A percentile compares a stretch with the other conserved stretches of the same genome.
Evolutionary conservation across 2,329 filamentous ascomycete genomes (phyloP).

Genomic region (Talaromyces sp.): DNA sequence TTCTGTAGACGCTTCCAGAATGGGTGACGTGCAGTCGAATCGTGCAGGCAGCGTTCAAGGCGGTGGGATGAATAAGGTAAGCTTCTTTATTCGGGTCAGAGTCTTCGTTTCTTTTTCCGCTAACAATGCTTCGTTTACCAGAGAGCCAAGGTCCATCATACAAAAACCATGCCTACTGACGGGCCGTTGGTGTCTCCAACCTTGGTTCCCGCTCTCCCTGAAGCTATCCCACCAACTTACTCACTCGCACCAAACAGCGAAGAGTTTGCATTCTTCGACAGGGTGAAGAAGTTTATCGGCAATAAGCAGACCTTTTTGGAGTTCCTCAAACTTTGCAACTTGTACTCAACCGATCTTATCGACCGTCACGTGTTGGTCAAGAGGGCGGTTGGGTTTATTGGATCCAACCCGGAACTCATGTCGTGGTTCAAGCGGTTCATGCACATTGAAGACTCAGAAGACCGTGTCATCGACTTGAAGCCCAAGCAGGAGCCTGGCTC

Average conservation of each 20-base stretch:
- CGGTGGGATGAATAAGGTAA: conserved; percentile 49
- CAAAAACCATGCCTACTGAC: conserved; percentile 55
- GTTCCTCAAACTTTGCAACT: conserved; percentile 93
- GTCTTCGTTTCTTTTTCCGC: background rate
- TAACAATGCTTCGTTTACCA: conserved; percentile 41
- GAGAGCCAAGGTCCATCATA: conserved; percentile 70
- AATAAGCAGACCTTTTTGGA: conserved; percentile 92
- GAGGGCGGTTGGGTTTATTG: conserved; percentile 80
- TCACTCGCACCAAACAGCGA: conserved; percentile 72
- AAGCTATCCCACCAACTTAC: conserved; percentile 73
- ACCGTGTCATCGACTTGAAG: conserved; percentile 73
- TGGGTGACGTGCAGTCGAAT: conserved; percentile 29
- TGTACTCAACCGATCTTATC: conserved; percentile 90
- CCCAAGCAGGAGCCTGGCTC: conserved; percentile 68
- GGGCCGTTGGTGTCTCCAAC: conserved; percentile 70
- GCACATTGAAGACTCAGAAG: conserved; percentile 64
- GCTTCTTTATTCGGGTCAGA: conserved; percentile 15
- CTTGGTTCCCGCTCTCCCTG: conserved; percentile 79
- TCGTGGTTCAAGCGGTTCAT: conserved; percentile 82
- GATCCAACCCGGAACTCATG: conserved; percentile 83
- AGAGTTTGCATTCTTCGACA: conserved; percentile 90
- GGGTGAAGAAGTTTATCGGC: conserved; percentile 90
- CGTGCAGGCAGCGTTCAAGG: conserved; percentile 33
- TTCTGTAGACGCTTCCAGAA: conserved; percentile 24
- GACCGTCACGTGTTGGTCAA: conserved; percentile 77